Evolutionary conservation across 169 alveolate species (phyloP), one percentile per base, ranked within the genome.

Genomic region (Blepharisma undulans): DNA sequence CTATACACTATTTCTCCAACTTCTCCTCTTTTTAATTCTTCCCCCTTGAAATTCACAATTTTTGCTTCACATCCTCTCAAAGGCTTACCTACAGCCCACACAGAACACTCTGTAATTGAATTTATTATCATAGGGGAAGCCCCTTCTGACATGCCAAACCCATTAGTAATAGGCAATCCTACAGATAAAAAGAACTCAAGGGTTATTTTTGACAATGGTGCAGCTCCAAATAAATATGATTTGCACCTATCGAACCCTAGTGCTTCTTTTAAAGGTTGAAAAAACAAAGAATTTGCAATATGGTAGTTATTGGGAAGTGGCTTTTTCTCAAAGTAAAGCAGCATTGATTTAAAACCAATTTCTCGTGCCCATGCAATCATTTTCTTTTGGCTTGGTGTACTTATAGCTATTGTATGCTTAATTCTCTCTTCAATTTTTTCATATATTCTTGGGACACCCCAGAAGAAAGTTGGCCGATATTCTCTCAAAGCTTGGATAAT

Each of bases 361-460:
- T 89, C 91, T 79, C 94, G 95, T 4, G 97, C 97, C 97, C 98
- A 96, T 16, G 77, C 91, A 5, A 95, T 94, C 34, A 95, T 87
- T 22, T 82, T 34, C 22, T 91, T 86, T 86, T 95, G 84, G 21
- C 87, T 30, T 21, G 84, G 76, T 27, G 93, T 84, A 25, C 92
- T 91, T 4, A 72, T 22, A 7, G 93, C 94, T 8, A 94, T 97
- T 14, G 94, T 80, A 22, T 79, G 97, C 80, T 92, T 90, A 77
- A 97, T 87, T 86, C 92, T 92, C 61, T 95, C 97, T 80, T 96
- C 97, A 30, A 97, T 93, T 86, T 97, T 97, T 93, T 97, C 99
- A 97, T 97, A 97, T 0, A 97, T 96, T 79, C 99, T 92, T 3
- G 99, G 99, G 7, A 96, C 98, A 66, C 95, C 97, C 25, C 96